Evolutionary conservation across 805 yeast genomes (phyloP).

Genomic region (Zygosaccharomyces rouxii): DNA sequence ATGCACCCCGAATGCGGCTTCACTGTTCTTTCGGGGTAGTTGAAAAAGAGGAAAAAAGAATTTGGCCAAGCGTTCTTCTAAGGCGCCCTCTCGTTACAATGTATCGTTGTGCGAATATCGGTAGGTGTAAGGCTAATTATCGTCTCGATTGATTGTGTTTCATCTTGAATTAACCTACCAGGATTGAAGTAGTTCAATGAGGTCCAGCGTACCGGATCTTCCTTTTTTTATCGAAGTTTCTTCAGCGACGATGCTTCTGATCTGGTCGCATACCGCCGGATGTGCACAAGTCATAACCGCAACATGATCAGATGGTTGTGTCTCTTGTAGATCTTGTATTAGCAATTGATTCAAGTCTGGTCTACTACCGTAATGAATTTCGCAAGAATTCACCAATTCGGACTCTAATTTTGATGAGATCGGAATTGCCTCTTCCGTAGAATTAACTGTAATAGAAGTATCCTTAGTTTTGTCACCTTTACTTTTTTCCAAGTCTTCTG

Average conservation of each 20-base stretch:
- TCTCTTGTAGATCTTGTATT: slow-evolving; percentile 35
- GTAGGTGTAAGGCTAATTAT: no score
- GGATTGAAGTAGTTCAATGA: slow-evolving; percentile 52
- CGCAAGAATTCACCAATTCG: neutral
- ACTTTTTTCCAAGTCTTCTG: neutral
- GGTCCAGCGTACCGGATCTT: slow-evolving; percentile 41
- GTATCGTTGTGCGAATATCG: no score
- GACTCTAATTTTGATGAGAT: neutral
- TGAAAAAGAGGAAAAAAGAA: no score
- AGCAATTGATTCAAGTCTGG: slow-evolving; percentile 41
- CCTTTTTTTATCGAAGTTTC: slow-evolving; percentile 26
- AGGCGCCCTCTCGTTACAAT: no score
- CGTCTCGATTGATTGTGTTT: neutral
- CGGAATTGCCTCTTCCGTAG: neutral
- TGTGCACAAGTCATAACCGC: slow-evolving; percentile 55
- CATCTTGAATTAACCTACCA: slow-evolving; percentile 38
- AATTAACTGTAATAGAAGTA: neutral
- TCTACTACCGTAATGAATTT: slow-evolving; percentile 23
- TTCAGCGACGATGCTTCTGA: slow-evolving; percentile 41
- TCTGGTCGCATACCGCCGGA: slow-evolving; percentile 46
- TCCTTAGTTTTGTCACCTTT: slow-evolving; percentile 11
- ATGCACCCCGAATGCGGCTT: neutral
- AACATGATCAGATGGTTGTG: slow-evolving; percentile 34
- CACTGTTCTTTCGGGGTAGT: neutral
- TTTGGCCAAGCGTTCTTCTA: no score